Base-by-base conservation (phyloP, 768 basidiomycete species). In the Mycena rebaudengoi region DNA sequence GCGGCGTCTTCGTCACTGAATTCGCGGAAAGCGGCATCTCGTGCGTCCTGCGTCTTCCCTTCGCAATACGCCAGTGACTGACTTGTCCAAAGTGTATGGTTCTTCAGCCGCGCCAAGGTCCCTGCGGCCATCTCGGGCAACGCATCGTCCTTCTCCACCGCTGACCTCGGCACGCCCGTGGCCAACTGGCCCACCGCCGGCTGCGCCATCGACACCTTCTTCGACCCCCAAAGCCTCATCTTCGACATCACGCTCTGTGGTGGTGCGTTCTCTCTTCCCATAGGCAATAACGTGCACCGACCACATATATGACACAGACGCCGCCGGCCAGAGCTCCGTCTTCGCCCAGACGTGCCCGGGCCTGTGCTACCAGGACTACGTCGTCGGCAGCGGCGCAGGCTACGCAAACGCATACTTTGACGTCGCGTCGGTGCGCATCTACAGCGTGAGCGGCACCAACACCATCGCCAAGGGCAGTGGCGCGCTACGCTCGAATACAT, bases 1-100 rank as follows among this genome's bases (percentile, higher is more conserved):
- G 94, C 28, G 94, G 94, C 14, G 83, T 91, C 12, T 94, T 85
- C 65, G 87, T 91, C 20, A 91, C 91, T 1, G 91, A 93, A 72
- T 87, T 88, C 61, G 89, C 91, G 1, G 74, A 80, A 23, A 80
- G 76, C 39, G 91, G 89, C 11, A 86, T 93, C 30, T 88, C 85
- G 88, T 90, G 70, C 66, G 87, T 78, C 10, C 37, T 18, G 33
- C 25, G 46, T 23, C 25, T 20, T 53, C 37, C 30, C 26, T 14
- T 20, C 28, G 32, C 21, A 40, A 14, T 32, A 28, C 48, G 12
- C 60, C 39, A 5, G 39, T 43, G 28, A 64, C 43, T 60, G 33
- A 14, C 40, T 35, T 51, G 23, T 41, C 14, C 67, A n/a, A n/a
- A 88, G 85, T 8, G 79, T 88, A 23, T 91, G 89, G 90, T 90